Base-by-base conservation (phyloP, 192 early-diverging fungal species). In the Entomortierella parvispora region DNA sequence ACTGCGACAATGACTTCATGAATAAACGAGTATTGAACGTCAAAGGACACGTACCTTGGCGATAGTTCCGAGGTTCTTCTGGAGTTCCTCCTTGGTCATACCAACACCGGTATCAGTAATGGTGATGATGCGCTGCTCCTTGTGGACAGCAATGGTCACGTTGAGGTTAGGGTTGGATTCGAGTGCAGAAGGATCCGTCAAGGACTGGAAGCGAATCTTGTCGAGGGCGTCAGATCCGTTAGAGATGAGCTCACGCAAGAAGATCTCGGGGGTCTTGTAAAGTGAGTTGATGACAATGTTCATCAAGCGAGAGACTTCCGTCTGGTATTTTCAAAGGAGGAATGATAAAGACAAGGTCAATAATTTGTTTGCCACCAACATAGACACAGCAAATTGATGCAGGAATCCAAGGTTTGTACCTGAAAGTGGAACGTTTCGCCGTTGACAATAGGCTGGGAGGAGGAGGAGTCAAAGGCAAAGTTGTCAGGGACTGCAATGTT, bases 151-250 rank as follows among this genome's bases (percentile, higher is more conserved):
- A 58, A 99, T 94, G 46, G 84, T 87, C 68, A 99, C 95, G 51
- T 92, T 94, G 45, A 99, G 88, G 57, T 91, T 86, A 12, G 80
- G 77, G 64, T 89, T 92, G 20, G 70, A 40, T n/a, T 61, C 83
- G 22, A 93, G 79, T 10, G 88, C 88, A 11, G 75, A 42, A 25
- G 87, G 68, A 70, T 95, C 86, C 11, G 92, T 94, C n/a, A 97
- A 77, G 17, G 90, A 79, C 52, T 86, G 59, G 77, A 96, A 95
- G 11, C 95, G 85, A 58, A 95, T 90, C 83, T 96, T 99, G 84
- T 99, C 97, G 31, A 99, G 80, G 5, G 98, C 98, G 85, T 98
- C 97, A 8, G 96, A 96, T 1, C 81, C 93, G 70, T 98, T 98
- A 25, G 95, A 97, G 43, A 98, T 95, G 22, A 99, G 86, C 83